phyloP scores from a whole-genome alignment of 1,284 basidiomycete species.

The Jaminaea rosea region DNA sequence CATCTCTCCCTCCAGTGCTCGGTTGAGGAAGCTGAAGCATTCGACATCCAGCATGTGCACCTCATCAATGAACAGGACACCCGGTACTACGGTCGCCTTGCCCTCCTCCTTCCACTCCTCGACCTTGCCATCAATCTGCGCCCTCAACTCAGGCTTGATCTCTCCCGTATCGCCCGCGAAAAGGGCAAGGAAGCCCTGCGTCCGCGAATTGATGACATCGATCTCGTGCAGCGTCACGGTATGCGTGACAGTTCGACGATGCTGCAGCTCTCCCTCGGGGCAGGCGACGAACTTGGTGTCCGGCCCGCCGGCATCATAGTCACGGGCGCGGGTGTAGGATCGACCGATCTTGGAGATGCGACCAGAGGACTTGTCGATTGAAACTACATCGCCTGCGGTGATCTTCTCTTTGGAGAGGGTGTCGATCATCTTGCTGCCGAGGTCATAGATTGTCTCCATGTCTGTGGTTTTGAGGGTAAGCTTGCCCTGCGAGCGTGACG shows the following conservation, averaged over 20 bases:
- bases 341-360: slow-evolving; percentile 91
- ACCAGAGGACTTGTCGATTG: slow-evolving; percentile 93
- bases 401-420: slow-evolving; percentile 93
- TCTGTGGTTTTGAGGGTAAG: slow-evolving; percentile 96
- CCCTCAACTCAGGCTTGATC: slow-evolving; percentile 92
- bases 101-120: slow-evolving; percentile 98
- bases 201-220: slow-evolving; percentile 96
- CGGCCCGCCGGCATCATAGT: slow-evolving; percentile 88
- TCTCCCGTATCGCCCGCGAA: slow-evolving; percentile 81
- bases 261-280: slow-evolving; percentile 95
- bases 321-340: slow-evolving; percentile 87
- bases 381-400: slow-evolving; percentile 86
- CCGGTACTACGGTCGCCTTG: slow-evolving; percentile 94
- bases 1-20: slow-evolving; percentile 85
- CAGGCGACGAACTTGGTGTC: slow-evolving; percentile 98
- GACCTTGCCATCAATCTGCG: slow-evolving; percentile 93
- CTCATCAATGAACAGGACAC: slow-evolving; percentile 55
- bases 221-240: slow-evolving; percentile 97
- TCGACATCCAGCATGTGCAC: slow-evolving; percentile 97
- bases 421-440: slow-evolving; percentile 99
- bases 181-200: slow-evolving; percentile 69
- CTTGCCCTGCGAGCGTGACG: too few relatives aligned
- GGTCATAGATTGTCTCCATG: slow-evolving; percentile 99
- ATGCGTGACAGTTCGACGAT: slow-evolving; percentile 90
- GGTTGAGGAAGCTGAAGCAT: slow-evolving; percentile 96